Evolutionary conservation across 1,284 basidiomycete species (phyloP).

Genomic region (Ceratobasidium sp.): DNA sequence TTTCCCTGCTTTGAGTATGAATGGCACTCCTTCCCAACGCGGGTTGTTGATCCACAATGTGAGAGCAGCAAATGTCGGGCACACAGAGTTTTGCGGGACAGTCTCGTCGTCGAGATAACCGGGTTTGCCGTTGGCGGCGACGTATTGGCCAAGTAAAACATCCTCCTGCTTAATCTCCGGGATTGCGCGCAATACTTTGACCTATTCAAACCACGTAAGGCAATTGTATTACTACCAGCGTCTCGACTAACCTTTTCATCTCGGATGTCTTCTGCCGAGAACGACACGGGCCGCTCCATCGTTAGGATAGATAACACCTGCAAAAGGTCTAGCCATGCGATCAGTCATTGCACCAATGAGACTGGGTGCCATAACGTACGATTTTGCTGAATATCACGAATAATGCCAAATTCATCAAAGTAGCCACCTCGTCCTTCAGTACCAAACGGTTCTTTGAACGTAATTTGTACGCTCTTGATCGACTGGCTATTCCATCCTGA

Average conservation of each 20-base stretch:
- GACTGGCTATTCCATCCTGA: constrained; percentile 94
- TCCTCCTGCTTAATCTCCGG: constrained; percentile 83
- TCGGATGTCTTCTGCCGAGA: constrained; percentile 94
- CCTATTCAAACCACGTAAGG: constrained; percentile 64
- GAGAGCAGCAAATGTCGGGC: constrained; percentile 92
- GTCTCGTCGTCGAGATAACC: constrained; percentile 97
- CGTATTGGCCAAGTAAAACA: constrained; percentile 92
- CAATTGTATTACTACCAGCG: not conserved
- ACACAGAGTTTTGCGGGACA: constrained; percentile 90
- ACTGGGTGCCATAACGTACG: constrained; percentile 69
- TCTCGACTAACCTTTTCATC: constrained; percentile 85
- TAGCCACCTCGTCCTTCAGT: constrained; percentile 97
- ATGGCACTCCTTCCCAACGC: constrained; percentile 96
- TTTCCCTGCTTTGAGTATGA: constrained; percentile 97
- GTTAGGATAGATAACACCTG: constrained; percentile 93
- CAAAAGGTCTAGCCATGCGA: constrained; percentile 75
- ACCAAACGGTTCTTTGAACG: constrained; percentile 98
- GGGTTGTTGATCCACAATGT: constrained; percentile 93
- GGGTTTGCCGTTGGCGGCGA: constrained; percentile 87
- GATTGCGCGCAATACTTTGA: constrained; percentile 93
- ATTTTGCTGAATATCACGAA: constrained; percentile 95
- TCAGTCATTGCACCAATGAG: constrained; percentile 21
- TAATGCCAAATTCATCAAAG: constrained; percentile 99
- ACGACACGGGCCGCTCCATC: constrained; percentile 98
- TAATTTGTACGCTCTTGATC: constrained; percentile 96